Conservation (phyloP, 306 rosid genomes). For the Benincasa hispida region DNA sequence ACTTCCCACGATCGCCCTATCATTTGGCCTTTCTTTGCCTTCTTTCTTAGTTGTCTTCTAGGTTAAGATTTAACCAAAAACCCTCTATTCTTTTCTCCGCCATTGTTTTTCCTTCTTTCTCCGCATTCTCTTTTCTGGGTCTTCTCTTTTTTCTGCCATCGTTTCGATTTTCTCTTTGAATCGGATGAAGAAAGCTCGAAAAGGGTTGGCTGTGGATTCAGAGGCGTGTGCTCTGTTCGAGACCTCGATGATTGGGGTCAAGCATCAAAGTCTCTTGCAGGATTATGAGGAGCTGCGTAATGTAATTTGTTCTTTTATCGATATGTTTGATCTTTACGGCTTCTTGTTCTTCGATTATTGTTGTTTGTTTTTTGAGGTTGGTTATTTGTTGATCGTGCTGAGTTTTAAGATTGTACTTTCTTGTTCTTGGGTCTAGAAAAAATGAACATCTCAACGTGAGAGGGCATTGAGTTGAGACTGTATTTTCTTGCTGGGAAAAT, state of each 20-base stretch:
- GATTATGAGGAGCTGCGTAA: slow-evolving; percentile 58
- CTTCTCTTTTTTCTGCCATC: background rate
- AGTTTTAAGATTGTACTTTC: background rate
- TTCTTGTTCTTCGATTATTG: background rate
- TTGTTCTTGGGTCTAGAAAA: background rate
- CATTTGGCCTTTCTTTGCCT: slow-evolving; percentile 83
- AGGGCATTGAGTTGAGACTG: background rate
- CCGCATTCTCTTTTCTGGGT: slow-evolving; percentile 6
- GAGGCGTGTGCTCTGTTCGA: slow-evolving; percentile 19
- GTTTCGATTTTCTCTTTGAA: slow-evolving; percentile 12
- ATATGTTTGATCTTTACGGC: background rate
- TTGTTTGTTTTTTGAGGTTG: background rate
- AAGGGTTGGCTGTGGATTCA: slow-evolving; percentile 30
- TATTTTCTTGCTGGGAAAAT: background rate
- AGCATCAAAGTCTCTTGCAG: slow-evolving; percentile 67
- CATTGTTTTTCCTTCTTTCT: background rate
- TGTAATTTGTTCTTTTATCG: slow-evolving; percentile 21
- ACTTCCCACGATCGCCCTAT: slow-evolving; percentile 47
- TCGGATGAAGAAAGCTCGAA: slow-evolving; percentile 71
- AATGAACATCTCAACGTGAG: background rate
- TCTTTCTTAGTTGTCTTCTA: slow-evolving; percentile 41
- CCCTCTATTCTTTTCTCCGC: background rate
- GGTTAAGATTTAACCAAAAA: slow-evolving; percentile 45
- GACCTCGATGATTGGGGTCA: slow-evolving; percentile 36
- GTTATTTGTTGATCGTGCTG: background rate